Percentiles rank a stretch among this genome's conserved stretches.
Evolutionary conservation across 768 basidiomycete species (phyloP).

Genomic region (Scleroderma bovista): DNA sequence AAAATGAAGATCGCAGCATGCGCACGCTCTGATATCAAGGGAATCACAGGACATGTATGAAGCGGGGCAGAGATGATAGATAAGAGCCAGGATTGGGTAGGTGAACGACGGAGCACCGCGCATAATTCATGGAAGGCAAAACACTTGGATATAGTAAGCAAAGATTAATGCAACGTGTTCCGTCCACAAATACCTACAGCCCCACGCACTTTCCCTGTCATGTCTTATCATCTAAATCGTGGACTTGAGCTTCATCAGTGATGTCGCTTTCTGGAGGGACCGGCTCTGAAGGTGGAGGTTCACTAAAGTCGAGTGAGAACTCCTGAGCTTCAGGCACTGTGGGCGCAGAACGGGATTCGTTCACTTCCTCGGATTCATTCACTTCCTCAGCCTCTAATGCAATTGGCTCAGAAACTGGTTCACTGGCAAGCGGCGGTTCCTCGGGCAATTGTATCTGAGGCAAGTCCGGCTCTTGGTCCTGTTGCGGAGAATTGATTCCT

Average conservation of each 20-base stretch:
- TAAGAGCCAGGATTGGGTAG: too few species aligned
- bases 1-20: too few species aligned
- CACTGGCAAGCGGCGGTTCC: neutral
- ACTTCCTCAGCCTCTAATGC: slow-evolving; percentile 6
- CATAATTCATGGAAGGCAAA: too few species aligned
- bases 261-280: slow-evolving; percentile 31
- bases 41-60: too few species aligned
- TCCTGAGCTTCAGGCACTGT: slow-evolving; percentile 10
- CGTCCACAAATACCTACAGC: slow-evolving; percentile 6
- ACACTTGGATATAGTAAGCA: too few species aligned
- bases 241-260: slow-evolving; percentile 24
- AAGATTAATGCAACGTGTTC: too few species aligned
- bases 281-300: slow-evolving; percentile 28
- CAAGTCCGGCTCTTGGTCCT: neutral
- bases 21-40: too few species aligned
- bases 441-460: neutral
- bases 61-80: too few species aligned
- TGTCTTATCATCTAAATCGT: slow-evolving; percentile 14
- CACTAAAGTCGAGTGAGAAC: slow-evolving; percentile 20
- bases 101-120: too few species aligned
- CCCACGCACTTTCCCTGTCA: slow-evolving; percentile 9
- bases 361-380: slow-evolving; percentile 15
- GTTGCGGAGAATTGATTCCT: neutral
- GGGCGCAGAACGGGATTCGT: slow-evolving; percentile 5
- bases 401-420: slow-evolving; percentile 1